phyloP scores from a whole-genome alignment of 1,139 yeast species.

The Suhomyces coccinellae region DNA sequence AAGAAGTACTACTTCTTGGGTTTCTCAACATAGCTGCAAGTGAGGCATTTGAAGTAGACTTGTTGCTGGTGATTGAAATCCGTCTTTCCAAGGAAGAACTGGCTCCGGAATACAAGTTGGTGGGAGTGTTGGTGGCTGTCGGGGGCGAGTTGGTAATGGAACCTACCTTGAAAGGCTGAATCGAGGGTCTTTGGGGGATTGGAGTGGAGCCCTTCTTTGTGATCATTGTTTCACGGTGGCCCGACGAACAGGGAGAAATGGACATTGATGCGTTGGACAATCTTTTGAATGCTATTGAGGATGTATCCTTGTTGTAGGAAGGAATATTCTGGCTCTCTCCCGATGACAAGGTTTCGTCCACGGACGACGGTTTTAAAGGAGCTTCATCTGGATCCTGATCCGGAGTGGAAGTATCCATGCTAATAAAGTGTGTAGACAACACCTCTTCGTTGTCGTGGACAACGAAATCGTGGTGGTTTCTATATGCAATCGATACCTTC shows the following conservation, averaged over 20 bases:
- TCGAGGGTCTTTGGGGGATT: slow-evolving; percentile 31
- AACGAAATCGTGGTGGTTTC: slow-evolving; percentile 68
- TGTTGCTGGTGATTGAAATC: slow-evolving; percentile 46
- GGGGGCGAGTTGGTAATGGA: slow-evolving; percentile 56
- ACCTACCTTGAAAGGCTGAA: slow-evolving; percentile 64
- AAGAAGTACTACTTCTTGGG: slow-evolving; percentile 36
- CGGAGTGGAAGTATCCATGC: slow-evolving; percentile 34
- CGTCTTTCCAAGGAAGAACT: slow-evolving; percentile 41
- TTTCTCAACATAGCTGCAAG: slow-evolving; percentile 54
- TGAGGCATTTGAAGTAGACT: slow-evolving; percentile 56
- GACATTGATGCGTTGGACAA: slow-evolving; percentile 23
- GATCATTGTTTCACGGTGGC: slow-evolving; percentile 8
- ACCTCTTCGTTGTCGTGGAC: slow-evolving; percentile 67
- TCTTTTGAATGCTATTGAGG: slow-evolving; percentile 14
- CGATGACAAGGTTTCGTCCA: slow-evolving; percentile 7
- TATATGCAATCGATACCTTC: slow-evolving; percentile 73
- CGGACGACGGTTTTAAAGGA: slow-evolving; percentile 4
- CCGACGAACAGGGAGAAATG: slow-evolving; percentile 33
- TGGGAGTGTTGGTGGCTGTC: slow-evolving; percentile 23
- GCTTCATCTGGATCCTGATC: slow-evolving; percentile 6
- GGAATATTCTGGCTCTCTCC: slow-evolving; percentile 7
- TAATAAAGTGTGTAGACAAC: slow-evolving; percentile 57
- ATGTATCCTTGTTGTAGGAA: slow-evolving; percentile 1
- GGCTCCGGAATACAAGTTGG: slow-evolving; percentile 15
- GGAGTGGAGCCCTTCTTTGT: slow-evolving; percentile 22